Base-by-base conservation (phyloP, 192 early-diverging fungal genomes). In the Mycoemilia scoparia region DNA sequence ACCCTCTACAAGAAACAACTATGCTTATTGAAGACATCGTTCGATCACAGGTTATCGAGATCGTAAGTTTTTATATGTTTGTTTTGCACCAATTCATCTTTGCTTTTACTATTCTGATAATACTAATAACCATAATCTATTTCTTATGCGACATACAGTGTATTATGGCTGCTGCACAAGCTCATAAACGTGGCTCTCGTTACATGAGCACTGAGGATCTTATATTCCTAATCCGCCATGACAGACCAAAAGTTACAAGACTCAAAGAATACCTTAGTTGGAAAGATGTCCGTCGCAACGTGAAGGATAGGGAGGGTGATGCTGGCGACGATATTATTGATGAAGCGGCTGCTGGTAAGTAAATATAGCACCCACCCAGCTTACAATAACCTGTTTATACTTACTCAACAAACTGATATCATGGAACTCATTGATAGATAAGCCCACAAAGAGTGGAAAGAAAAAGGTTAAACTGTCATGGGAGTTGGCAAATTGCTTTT, bases 161-260 rank as follows among this genome's bases (percentile, higher is more conserved):
- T n/a, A 73, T 84, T 7, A 67, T 81, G 54, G 84, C 88, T n/a
- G 79, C 88, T 7, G 79, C 76, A 4, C 79, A 84, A 38, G 80
- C 85, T 0, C 62, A 70, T 34, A 77, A 79, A 35, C 75, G 89
- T 11, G 71, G 73, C 0, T 87, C 88, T 5, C 60, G 82, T 20
- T 81, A 73, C 34, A 67, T 89, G 46, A 63, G 66, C 5, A 65
- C 82, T 14, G 91, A 98, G 44, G 95, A 98, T 54, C 57, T 96
- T 21, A 91, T 98, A 17, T 98, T 96, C 51, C 67, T 98, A 15
- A 87, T 95, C 44, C 78, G 91, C 4, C 84, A 95, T 60, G 95
- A 98, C 50, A 72, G 82, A 16, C 75, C 74, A 34, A 95, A 93
- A 52, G 84, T 92, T 10, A 81, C 89, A 48, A 77, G 89, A 0